Percentiles rank a stretch among this genome's conserved stretches.
These are phyloP conservation scores for Neurospora sp. DNA, from an alignment of 495 filamentous ascomycete species.

Conservation along the genomic window DNA sequence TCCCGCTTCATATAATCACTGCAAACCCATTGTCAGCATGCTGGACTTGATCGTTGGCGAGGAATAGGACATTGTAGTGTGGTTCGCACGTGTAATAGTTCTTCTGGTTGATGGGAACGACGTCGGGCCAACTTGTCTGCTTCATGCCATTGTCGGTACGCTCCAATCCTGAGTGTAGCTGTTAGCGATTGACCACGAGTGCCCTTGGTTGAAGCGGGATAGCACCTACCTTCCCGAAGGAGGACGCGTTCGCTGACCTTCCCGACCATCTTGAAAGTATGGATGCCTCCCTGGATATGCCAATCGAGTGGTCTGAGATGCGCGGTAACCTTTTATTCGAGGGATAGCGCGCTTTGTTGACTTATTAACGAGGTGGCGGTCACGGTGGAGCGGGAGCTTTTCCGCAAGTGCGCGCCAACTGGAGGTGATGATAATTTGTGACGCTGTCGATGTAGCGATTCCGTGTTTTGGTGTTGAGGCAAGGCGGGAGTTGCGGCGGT, in stretches of 20 bases:
- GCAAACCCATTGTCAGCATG: slow-evolving; percentile 11
- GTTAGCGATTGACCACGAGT: slow-evolving; percentile 3
- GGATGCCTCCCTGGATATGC: background rate
- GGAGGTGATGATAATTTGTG: background rate
- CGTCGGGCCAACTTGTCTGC: slow-evolving; percentile 84
- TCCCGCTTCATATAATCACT: slow-evolving; percentile 97
- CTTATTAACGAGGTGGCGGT: background rate
- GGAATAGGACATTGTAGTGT: background rate
- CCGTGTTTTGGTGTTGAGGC: background rate
- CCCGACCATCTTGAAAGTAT: slow-evolving; percentile 31
- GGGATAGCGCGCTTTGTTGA: background rate
- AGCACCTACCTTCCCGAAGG: slow-evolving; percentile 35
- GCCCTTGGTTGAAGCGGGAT: background rate
- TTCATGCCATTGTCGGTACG: slow-evolving; percentile 97
- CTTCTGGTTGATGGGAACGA: slow-evolving; percentile 93
- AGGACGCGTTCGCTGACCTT: slow-evolving; percentile 46
- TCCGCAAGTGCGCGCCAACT: background rate
- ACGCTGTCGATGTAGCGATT: background rate
- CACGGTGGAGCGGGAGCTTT: background rate
- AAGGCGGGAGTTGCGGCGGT: background rate
- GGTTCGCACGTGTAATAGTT: slow-evolving; percentile 95
- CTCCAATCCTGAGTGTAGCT: slow-evolving; percentile 60
- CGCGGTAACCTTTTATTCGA: background rate
- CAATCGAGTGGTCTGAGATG: background rate
- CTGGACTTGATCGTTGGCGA: background rate